phyloP scores from a whole-genome alignment of 2,329 filamentous ascomycete genomes.

The Colletotrichum aenigma region DNA sequence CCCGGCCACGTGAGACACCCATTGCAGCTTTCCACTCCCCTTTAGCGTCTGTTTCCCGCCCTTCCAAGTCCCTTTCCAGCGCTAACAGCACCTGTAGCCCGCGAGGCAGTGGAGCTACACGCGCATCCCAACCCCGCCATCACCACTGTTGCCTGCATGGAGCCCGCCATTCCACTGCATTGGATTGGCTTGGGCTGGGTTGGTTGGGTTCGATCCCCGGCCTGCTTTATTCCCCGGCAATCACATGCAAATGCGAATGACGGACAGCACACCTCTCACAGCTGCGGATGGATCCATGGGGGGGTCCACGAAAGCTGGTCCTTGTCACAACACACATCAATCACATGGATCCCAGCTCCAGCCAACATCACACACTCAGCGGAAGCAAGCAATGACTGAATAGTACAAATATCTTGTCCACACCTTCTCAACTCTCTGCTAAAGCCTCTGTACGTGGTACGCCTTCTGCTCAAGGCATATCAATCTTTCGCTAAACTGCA shows the following conservation, averaged over 20 bases:
- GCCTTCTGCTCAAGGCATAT: background rate
- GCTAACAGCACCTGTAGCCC: background rate
- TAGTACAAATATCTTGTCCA: background rate
- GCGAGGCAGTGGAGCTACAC: background rate
- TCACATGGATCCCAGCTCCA: background rate
- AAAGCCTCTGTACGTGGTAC: background rate
- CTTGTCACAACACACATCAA: background rate
- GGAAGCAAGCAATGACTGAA: background rate
- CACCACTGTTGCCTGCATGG: background rate
- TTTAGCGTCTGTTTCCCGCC: background rate
- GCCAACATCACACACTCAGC: background rate
- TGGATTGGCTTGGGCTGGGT: background rate
- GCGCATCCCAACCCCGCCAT: background rate
- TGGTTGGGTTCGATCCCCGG: background rate
- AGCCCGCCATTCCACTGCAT: background rate
- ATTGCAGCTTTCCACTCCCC: background rate
- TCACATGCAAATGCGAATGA: slow-evolving; percentile 13
- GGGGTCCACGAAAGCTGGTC: background rate
- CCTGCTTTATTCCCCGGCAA: background rate
- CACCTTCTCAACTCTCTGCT: background rate
- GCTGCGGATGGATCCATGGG: background rate
- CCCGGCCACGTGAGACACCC: background rate
- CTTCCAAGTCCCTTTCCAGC: background rate
- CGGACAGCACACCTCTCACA: background rate
- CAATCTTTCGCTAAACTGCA: background rate